Percentiles rank a stretch among this genome's conserved stretches.
Conservation (phyloP, 345 rosid genomes). For the Rhizophora apiculata region DNA sequence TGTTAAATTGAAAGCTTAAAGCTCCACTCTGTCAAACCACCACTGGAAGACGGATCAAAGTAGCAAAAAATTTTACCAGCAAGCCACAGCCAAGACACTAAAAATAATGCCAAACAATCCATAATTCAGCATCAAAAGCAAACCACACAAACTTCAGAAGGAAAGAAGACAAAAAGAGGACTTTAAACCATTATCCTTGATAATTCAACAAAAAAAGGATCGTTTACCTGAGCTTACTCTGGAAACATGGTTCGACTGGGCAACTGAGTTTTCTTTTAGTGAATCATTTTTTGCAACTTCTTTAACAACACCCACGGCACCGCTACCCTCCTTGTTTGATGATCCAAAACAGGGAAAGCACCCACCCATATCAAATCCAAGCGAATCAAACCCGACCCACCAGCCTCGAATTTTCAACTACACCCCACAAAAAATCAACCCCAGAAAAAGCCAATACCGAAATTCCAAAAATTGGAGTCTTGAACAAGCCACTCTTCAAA, state of each 20-base stretch:
- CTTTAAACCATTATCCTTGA: conserved; percentile 7
- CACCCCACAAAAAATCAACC: conserved; percentile 3
- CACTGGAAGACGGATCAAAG: conserved; percentile 41
- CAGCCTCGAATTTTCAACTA: conserved; percentile 23
- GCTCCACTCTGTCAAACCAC: conserved; percentile 16
- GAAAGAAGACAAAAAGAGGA: conserved; percentile 1
- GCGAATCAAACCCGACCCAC: conserved; percentile 36
- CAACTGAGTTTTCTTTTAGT: conserved; percentile 64
- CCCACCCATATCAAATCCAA: conserved; percentile 83
- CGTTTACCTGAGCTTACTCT: conserved; percentile 66
- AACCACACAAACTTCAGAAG: conserved; percentile 16
- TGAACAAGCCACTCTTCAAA: neutral
- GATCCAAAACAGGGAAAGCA: conserved; percentile 98
- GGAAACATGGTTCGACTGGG: conserved; percentile 61
- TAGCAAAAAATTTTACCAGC: conserved; percentile 13
- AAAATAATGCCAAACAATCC: conserved; percentile 22
- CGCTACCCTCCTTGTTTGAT: conserved; percentile 57
- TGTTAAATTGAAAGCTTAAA: conserved; percentile 6
- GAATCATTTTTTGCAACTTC: conserved; percentile 73
- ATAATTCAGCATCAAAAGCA: conserved; percentile 34
- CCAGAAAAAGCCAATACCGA: neutral
- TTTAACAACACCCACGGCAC: conserved; percentile 39
- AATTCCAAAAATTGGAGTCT: conserved; percentile 3
- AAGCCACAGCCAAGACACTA: conserved; percentile 25
- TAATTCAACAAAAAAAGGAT: neutral